Conservation (phyloP, 1,139 yeast genomes). For the Pichia cactophila region DNA sequence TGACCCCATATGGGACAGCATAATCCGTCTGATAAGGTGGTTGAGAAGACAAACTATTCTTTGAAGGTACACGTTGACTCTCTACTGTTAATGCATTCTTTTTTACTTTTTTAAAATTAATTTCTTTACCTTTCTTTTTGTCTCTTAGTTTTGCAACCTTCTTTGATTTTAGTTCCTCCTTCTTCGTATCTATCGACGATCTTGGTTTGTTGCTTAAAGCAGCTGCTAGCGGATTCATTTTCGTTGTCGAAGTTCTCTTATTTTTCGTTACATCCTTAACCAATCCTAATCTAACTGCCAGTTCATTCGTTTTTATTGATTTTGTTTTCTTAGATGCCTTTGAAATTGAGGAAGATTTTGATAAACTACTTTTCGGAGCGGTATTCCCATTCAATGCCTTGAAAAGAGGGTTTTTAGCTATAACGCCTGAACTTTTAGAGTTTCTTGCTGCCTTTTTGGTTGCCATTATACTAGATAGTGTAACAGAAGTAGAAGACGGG, state of each 20-base stretch:
- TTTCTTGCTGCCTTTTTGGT: not conserved
- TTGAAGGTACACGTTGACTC: not conserved
- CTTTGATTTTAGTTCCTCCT: not conserved
- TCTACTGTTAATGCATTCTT: no score
- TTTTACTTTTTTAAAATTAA: no score
- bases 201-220: not conserved
- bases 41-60: not conserved
- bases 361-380: not conserved
- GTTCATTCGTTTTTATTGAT: not conserved
- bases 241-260: not conserved
- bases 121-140: not conserved
- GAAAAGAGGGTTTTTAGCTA: conserved; percentile 1
- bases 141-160: not conserved
- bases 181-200: not conserved
- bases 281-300: conserved; percentile 1
- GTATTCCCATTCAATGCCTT: not conserved
- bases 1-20: not conserved
- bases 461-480: not conserved
- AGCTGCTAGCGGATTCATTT: conserved; percentile 9
- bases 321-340: not conserved
- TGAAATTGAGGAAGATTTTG: not conserved
- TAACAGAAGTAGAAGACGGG: no score
- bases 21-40: not conserved
- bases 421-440: not conserved
- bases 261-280: not conserved